Evolutionary conservation across 1,139 yeast species (phyloP), one percentile per base, ranked within the genome.

Genomic region (Yamadazyma songkhlaensis): DNA sequence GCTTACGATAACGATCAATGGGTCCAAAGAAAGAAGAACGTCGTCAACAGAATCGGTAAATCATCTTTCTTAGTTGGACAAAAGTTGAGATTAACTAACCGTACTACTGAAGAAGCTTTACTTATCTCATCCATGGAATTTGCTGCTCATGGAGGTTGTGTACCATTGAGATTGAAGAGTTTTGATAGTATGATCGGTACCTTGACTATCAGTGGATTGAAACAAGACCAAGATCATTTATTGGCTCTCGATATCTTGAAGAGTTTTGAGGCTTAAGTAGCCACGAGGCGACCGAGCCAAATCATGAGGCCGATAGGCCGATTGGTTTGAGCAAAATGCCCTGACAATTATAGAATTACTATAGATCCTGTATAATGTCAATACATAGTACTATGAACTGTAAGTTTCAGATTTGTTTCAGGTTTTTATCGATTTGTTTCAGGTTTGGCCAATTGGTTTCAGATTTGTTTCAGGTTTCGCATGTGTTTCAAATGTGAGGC

Each of bases 91-190:
- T 29, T 33, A 2, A 67, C 61, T 45, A 56, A 51, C 1, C 44
- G 52, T 40, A 39, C 64, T 1, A 42, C 68, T 9, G 69, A 62
- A 36, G 67, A 67, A 13, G 72, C 69, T n/a, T 63, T 66, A 42
- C 71, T 62, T 45, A 51, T 68, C 25, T 60, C 69, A 17, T 62
- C 72, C 13, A 44, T 48, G 21, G 80, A 77, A n/a, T 79, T 66
- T 48, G 79, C 84, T 9, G 57, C 68, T 35, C 84, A 79, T 47
- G 87, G 85, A 9, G 86, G 86, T 31, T 77, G 79, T 37, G 71
- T 79, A 37, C 84, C 85, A 2, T 58, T 80, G 34, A 64, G 71
- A 35, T 61, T 77, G 12, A 54, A 57, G 9, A 64, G 64, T 21
- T 53, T 62, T 28, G 79, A 71, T 45, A 67, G 70, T 14, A 60